These are phyloP conservation scores for Ramaria sp. DNA, from an alignment of 768 basidiomycete genomes.

Conservation along the genomic window DNA sequence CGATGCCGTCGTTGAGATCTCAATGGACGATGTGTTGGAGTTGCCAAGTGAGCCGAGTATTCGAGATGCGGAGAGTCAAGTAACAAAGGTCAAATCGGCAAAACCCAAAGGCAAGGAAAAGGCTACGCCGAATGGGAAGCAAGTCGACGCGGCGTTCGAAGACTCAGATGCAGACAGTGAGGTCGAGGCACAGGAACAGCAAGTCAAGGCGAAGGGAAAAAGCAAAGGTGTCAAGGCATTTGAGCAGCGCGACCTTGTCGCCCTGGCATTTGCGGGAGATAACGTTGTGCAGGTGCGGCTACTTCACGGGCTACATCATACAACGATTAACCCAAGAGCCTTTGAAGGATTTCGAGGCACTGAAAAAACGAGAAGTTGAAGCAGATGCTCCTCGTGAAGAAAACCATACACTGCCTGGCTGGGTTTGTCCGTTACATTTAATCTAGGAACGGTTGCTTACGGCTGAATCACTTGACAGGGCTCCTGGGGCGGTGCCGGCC, in stretches of 20 bases:
- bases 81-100: conserved; percentile 14
- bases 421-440: conserved; percentile 47
- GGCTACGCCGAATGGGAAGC: conserved; percentile 10
- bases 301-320: not conserved
- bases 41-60: conserved; percentile 8
- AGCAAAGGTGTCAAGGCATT: conserved; percentile 54
- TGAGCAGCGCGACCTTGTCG: conserved; percentile 86
- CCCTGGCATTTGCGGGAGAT: conserved; percentile 93
- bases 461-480: conserved; percentile 33
- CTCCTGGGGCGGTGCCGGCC: conserved; percentile 84
- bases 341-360: conserved; percentile 70
- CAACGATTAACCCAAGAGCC: not conserved
- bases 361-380: conserved; percentile 73
- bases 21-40: conserved; percentile 39
- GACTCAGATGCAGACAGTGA: conserved; percentile 55
- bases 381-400: conserved; percentile 80
- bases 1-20: conserved; percentile 75
- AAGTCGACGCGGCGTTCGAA: conserved; percentile 21
- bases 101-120: not conserved
- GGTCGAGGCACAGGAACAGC: conserved; percentile 56
- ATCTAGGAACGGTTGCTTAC: not conserved
- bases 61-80: conserved; percentile 16
- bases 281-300: conserved; percentile 77
- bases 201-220: conserved; percentile 31
- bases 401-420: conserved; percentile 88